Conservation (phyloP, 768 basidiomycete species). For the Chalciporus chontae region DNA sequence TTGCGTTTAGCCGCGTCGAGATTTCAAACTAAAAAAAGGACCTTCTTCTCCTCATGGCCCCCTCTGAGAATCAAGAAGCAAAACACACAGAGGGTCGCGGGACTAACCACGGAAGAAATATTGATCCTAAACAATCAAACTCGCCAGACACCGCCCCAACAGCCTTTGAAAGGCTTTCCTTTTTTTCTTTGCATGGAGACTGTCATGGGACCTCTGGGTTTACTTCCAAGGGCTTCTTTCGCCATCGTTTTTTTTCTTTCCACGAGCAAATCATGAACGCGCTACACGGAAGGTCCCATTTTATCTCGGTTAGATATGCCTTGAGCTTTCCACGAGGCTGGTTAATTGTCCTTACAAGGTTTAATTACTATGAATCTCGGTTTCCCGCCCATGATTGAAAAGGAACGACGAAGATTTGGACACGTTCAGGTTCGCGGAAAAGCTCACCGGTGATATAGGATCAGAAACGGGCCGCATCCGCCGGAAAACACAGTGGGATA, state of each 20-base stretch:
- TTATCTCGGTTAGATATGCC: slow-evolving; percentile 31
- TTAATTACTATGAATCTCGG: slow-evolving; percentile 18
- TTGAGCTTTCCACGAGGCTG: slow-evolving; percentile 30
- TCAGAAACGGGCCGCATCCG: background rate
- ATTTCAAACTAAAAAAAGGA: background rate
- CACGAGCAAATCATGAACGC: slow-evolving; percentile 6
- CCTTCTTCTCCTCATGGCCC: background rate
- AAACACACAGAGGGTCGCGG: too few relatives aligned
- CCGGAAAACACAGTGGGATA: background rate
- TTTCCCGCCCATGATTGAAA: slow-evolving; percentile 4
- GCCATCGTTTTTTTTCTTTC: background rate
- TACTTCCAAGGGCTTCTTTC: too few relatives aligned
- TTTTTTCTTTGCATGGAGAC: too few relatives aligned
- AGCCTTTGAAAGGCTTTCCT: too few relatives aligned
- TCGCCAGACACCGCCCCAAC: too few relatives aligned
- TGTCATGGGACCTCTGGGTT: too few relatives aligned
- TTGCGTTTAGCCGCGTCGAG: background rate
- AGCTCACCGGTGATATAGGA: background rate
- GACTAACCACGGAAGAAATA: too few relatives aligned
- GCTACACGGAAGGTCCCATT: background rate
- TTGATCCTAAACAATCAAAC: too few relatives aligned
- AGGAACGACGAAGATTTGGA: background rate
- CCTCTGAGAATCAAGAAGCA: too few relatives aligned
- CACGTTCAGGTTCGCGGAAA: slow-evolving; percentile 18
- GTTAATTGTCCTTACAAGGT: slow-evolving; percentile 18